phyloP scores from a whole-genome alignment of 2,329 filamentous ascomycete genomes.

The Aspergillus oerlinghausenensis region DNA sequence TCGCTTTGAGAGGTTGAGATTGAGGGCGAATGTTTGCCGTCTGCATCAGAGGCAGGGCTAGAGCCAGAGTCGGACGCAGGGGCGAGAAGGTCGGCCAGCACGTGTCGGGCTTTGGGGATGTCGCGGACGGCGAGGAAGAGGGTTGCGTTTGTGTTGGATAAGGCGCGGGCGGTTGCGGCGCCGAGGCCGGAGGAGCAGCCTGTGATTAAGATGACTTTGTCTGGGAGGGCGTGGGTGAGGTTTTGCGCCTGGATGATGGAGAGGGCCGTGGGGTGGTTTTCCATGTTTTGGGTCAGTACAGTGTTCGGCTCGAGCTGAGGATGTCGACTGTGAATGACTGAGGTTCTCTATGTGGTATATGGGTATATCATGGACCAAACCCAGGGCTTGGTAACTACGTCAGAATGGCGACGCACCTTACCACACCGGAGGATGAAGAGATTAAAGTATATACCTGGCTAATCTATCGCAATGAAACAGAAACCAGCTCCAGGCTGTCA shows the following conservation, averaged over 20 bases:
- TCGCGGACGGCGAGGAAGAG: constrained; percentile 36
- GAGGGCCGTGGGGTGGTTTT: not conserved
- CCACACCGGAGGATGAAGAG: not conserved
- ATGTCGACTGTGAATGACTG: not conserved
- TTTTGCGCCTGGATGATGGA: not conserved
- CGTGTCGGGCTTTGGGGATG: constrained; percentile 27
- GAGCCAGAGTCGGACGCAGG: not conserved
- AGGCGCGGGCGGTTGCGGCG: constrained; percentile 36
- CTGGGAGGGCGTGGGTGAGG: not conserved
- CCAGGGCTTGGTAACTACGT: not conserved
- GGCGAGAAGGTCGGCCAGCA: constrained; percentile 20
- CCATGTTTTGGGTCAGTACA: not conserved
- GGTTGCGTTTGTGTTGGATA: constrained; percentile 34
- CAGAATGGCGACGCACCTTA: not conserved
- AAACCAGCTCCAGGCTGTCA: not conserved
- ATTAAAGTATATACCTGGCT: not conserved
- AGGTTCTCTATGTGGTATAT: not conserved
- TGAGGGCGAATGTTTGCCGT: too few species aligned
- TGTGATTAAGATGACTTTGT: constrained; percentile 32
- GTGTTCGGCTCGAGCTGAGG: not conserved
- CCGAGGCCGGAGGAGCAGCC: constrained; percentile 38
- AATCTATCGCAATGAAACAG: not conserved
- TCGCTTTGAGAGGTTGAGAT: not conserved
- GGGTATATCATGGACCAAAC: not conserved
- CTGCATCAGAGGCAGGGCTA: not conserved